Base-by-base conservation (phyloP, 78 protist species). In the Mastigamoeba balamuthi region DNA sequence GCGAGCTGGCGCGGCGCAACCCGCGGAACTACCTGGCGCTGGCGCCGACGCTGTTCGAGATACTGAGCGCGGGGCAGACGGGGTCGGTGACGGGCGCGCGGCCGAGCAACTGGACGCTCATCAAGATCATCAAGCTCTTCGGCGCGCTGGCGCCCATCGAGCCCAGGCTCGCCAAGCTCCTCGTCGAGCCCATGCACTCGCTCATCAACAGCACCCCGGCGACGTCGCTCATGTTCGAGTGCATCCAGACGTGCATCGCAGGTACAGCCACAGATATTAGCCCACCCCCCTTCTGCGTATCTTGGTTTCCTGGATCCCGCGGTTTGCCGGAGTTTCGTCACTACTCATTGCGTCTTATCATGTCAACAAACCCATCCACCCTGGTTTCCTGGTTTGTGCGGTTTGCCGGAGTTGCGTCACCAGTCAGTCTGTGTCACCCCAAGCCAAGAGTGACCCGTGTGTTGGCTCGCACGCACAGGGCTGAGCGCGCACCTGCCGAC, bases 71-170 rank as follows among this genome's bases (percentile, higher is more conserved):
- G 36, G 48, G 75, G 0, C 75, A 78, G 35, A 70, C 35, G 65
- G n/a, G n/a, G n/a, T n/a, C n/a, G n/a, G n/a, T n/a, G n/a, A n/a
- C n/a, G n/a, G n/a, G n/a, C n/a, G n/a, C n/a, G n/a, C n/a, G n/a
- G n/a, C n/a, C n/a, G n/a, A 94, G 90, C 91, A 94, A 94, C 83
- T 96, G 99, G 99, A 91, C 92, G 88, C 75, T 93, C 30, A 96
- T 96, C 76, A 96, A 96, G 77, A 83, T 96, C 29, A 87, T 96
- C 64, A 96, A 96, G 78, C 69, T 96, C 10, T 84, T 95, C 28
- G 92, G 89, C 17, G 82, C 95, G 17, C 82, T 96, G 23, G 52
- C 85, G 0, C 99, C 96, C 40, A 88, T 82, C 25, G 92, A 94
- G 69, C 99, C 97, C 2, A 80, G 97, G n/a, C 78, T 96, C 0